These are phyloP conservation scores for Tylopilus plumbeoviolaceoides DNA, from an alignment of 768 basidiomycete species.

Conservation along the genomic window DNA sequence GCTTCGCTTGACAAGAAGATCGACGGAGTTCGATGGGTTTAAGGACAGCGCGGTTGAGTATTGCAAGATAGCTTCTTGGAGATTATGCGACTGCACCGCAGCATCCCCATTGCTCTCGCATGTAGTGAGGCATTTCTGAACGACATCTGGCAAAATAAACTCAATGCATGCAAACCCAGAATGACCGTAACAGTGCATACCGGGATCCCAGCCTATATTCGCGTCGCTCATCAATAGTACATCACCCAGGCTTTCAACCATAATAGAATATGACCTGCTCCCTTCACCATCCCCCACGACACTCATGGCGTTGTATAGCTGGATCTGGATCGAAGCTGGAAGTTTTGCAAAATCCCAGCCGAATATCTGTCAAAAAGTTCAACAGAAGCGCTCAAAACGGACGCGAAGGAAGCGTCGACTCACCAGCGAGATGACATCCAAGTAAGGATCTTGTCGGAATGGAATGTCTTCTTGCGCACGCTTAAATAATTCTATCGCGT, in stretches of 20 bases:
- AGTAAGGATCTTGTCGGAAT: not conserved
- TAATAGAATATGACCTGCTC: not conserved
- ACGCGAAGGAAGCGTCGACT: too few relatives aligned
- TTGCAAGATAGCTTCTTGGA: not conserved
- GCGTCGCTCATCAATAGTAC: not conserved
- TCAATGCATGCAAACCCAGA: not conserved
- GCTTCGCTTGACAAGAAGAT: not conserved
- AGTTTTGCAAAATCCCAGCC: slow-evolving; percentile 2
- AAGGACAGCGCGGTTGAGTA: not conserved
- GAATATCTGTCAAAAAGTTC: too few relatives aligned
- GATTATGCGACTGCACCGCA: not conserved
- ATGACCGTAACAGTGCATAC: not conserved
- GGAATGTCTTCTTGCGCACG: not conserved
- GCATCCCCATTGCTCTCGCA: too few relatives aligned
- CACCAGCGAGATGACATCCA: not conserved
- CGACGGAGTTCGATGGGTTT: not conserved
- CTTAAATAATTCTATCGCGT: not conserved
- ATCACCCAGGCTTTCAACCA: too few relatives aligned
- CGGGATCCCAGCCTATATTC: not conserved
- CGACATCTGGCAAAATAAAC: too few relatives aligned
- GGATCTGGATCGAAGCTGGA: not conserved
- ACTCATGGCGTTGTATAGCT: not conserved
- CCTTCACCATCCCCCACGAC: not conserved
- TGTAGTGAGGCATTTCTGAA: too few relatives aligned
- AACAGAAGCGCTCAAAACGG: too few relatives aligned